These are phyloP conservation scores for Fusarium nurragi DNA, from an alignment of 2,329 filamentous ascomycete genomes.

Conservation along the genomic window DNA sequence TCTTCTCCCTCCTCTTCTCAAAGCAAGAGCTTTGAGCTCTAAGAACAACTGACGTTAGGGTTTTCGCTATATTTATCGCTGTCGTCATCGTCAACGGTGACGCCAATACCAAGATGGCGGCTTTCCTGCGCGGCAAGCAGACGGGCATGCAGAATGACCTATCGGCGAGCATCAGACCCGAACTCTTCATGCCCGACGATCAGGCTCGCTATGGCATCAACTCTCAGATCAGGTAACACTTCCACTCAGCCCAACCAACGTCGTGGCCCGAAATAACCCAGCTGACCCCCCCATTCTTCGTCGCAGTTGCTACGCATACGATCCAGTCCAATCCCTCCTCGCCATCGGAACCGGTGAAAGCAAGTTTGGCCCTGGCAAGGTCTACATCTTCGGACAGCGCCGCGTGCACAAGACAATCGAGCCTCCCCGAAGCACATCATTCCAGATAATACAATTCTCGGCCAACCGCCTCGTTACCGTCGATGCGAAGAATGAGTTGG, in stretches of 20 bases:
- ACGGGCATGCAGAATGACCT: conserved; percentile 91
- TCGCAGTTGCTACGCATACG: conserved; percentile 81
- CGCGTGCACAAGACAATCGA: conserved; percentile 80
- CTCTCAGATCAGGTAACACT: conserved; percentile 70
- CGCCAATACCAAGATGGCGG: conserved; percentile 69
- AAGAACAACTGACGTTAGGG: conserved; percentile 8
- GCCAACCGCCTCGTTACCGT: conserved; percentile 85
- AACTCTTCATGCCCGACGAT: conserved; percentile 85
- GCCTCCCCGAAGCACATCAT: conserved; percentile 76
- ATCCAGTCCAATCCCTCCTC: conserved; percentile 91
- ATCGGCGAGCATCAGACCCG: conserved; percentile 80
- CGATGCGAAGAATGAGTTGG: conserved; percentile 86
- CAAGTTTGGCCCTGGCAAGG: conserved; percentile 83
- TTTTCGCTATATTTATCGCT: not conserved
- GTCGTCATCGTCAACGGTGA: conserved; percentile 14
- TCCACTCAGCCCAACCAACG: conserved; percentile 7
- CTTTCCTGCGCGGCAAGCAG: conserved; percentile 92
- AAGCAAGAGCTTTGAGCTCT: conserved; percentile 24
- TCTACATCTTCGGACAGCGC: conserved; percentile 87
- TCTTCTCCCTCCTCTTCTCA: conserved; percentile 1
- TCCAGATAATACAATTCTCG: conserved; percentile 83
- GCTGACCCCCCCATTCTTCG: conserved; percentile 31
- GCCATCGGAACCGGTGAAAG: conserved; percentile 91
- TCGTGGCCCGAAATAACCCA: conserved; percentile 17
- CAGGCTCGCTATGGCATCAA: conserved; percentile 85